These are phyloP conservation scores for Botrytis tulipae DNA, from an alignment of 2,329 filamentous ascomycete genomes.

Conservation along the genomic window DNA sequence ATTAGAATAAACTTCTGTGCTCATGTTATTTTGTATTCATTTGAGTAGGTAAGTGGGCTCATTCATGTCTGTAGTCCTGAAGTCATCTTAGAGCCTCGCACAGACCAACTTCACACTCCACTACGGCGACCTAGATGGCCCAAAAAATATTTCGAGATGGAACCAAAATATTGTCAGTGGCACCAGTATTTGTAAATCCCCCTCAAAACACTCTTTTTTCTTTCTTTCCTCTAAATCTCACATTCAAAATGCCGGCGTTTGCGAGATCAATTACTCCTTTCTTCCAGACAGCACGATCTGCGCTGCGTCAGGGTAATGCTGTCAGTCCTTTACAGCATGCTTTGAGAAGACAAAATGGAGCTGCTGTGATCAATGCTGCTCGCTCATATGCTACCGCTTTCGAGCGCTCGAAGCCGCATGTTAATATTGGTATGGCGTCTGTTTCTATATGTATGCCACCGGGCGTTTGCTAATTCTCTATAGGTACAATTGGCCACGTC, in stretches of 20 bases:
- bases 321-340: constrained; percentile 75
- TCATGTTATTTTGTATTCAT: not conserved
- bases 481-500: constrained; percentile 97
- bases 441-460: not conserved
- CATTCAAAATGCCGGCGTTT: constrained; percentile 73
- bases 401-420: constrained; percentile 91
- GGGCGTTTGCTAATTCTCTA: constrained; percentile 24
- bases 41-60: not conserved
- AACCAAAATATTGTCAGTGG: constrained; percentile 20
- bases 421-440: constrained; percentile 78
- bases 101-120: constrained; percentile 3
- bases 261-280: constrained; percentile 76
- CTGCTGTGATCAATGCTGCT: constrained; percentile 63
- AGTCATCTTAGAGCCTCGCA: not conserved
- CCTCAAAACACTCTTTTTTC: constrained; percentile 16
- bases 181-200: constrained; percentile 11
- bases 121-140: constrained; percentile 13
- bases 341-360: constrained; percentile 60
- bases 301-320: constrained; percentile 65
- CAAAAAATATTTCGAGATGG: constrained; percentile 24
- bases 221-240: constrained; percentile 17
- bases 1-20: not conserved
- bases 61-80: not conserved
- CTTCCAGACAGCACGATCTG: constrained; percentile 75
- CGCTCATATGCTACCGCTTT: constrained; percentile 65